These are phyloP conservation scores for Ceraceosorus guamensis DNA, from an alignment of 1,284 basidiomycete genomes.

Conservation along the genomic window DNA sequence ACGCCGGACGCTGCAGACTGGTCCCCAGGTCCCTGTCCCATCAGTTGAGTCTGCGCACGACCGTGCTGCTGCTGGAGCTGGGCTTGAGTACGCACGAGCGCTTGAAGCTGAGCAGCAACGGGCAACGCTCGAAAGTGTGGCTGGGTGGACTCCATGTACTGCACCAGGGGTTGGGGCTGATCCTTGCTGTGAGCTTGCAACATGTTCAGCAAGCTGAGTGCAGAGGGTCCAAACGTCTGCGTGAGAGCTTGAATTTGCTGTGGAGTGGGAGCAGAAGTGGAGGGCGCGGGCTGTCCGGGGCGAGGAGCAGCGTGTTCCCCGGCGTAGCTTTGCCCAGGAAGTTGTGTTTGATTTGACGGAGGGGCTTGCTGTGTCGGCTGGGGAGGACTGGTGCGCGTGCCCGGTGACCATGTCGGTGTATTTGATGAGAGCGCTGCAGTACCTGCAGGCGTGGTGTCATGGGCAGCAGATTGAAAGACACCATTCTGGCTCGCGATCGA, in stretches of 20 bases:
- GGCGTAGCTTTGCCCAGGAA: conserved; percentile 19
- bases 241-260: conserved; percentile 29
- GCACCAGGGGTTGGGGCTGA: conserved; percentile 26
- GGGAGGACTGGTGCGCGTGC: neutral
- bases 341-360: no score
- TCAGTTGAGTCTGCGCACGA: neutral
- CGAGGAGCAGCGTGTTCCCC: conserved; percentile 12
- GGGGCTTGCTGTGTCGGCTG: no score
- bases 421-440: conserved; percentile 6
- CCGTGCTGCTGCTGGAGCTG: conserved; percentile 16
- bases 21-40: neutral
- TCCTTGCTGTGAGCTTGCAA: conserved; percentile 28
- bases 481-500: no score
- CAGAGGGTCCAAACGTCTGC: conserved; percentile 33
- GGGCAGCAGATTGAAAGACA: no score
- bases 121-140: conserved; percentile 20
- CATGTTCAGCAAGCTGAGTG: conserved; percentile 25
- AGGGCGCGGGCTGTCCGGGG: no score
- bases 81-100: conserved; percentile 26
- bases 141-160: conserved; percentile 27
- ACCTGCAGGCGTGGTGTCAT: neutral
- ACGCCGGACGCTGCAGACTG: neutral
- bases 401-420: no score
- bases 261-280: conserved; percentile 17
- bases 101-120: conserved; percentile 28